Conservation (phyloP, 2,329 filamentous ascomycete species). For the Claviceps sp. region DNA sequence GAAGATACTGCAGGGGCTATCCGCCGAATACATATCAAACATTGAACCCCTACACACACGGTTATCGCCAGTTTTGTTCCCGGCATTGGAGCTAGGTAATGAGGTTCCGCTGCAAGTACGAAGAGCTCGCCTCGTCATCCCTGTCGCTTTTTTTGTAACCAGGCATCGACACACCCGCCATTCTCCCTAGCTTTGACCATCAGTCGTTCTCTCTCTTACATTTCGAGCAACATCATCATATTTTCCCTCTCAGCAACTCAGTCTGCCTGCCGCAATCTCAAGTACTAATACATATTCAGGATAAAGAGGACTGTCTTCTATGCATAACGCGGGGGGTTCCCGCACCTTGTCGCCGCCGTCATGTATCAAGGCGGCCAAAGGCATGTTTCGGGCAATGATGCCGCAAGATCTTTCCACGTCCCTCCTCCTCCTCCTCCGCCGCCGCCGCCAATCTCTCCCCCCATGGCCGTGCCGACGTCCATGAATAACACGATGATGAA, state of each 20-base stretch:
- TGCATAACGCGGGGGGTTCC: slow-evolving; percentile 1
- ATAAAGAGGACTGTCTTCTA: neutral
- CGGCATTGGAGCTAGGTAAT: neutral
- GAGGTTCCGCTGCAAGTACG: neutral
- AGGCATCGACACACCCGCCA: neutral
- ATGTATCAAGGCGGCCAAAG: slow-evolving; percentile 45
- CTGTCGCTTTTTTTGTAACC: neutral
- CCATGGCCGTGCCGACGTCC: slow-evolving; percentile 24
- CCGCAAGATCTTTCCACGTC: slow-evolving; percentile 38
- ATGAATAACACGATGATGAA: slow-evolving; percentile 34
- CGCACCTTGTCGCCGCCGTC: slow-evolving; percentile 10
- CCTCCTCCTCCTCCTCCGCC: slow-evolving; percentile 45
- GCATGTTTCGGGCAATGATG: slow-evolving; percentile 32
- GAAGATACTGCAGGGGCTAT: neutral
- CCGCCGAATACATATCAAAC: neutral
- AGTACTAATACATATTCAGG: neutral
- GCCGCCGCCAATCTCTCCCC: slow-evolving; percentile 42
- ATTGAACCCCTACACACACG: neutral
- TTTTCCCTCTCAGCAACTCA: neutral
- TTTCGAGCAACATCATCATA: neutral
- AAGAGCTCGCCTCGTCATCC: slow-evolving; percentile 3
- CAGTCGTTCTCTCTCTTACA: neutral
- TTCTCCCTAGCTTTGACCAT: neutral
- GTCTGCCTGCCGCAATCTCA: neutral
- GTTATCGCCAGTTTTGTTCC: neutral